Percentiles rank a stretch among this genome's conserved stretches.
Evolutionary conservation across 2,329 filamentous ascomycete genomes (phyloP).

Genomic region (Beauveria sp.): DNA sequence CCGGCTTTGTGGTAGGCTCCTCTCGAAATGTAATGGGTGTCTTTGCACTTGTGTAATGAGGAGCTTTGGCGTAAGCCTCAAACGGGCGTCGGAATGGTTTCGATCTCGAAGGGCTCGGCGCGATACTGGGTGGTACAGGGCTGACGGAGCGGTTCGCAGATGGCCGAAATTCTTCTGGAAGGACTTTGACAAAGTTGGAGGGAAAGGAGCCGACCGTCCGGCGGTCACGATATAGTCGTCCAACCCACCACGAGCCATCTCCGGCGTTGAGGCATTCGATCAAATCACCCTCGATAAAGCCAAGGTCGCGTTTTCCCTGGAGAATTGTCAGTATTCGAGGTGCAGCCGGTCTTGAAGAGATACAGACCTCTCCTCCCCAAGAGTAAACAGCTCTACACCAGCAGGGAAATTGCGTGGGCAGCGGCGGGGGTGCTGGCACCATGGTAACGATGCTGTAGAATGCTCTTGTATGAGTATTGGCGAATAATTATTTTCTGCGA

Average conservation of each 20-base stretch:
- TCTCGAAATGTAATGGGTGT: slow-evolving; percentile 51
- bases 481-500: background rate
- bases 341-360: background rate
- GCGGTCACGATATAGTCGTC: slow-evolving; percentile 79
- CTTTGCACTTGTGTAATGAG: slow-evolving; percentile 57
- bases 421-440: slow-evolving; percentile 47
- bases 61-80: slow-evolving; percentile 58
- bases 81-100: slow-evolving; percentile 61
- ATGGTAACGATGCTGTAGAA: slow-evolving; percentile 27
- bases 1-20: slow-evolving; percentile 18
- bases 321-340: slow-evolving; percentile 3
- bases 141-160: slow-evolving; percentile 50
- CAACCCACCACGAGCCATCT: slow-evolving; percentile 98
- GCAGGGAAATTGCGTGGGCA: slow-evolving; percentile 78
- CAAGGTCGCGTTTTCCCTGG: slow-evolving; percentile 82
- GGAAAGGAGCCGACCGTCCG: slow-evolving; percentile 89
- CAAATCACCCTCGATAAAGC: slow-evolving; percentile 93
- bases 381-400: slow-evolving; percentile 90
- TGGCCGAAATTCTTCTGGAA: slow-evolving; percentile 79
- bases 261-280: slow-evolving; percentile 98
- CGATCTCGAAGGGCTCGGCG: slow-evolving; percentile 51
- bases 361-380: slow-evolving; percentile 73
- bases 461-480: background rate
- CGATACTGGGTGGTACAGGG: slow-evolving; percentile 49
- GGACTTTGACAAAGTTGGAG: slow-evolving; percentile 91